Evolutionary conservation across 768 basidiomycete genomes (phyloP).

Genomic region (Mycena metata): DNA sequence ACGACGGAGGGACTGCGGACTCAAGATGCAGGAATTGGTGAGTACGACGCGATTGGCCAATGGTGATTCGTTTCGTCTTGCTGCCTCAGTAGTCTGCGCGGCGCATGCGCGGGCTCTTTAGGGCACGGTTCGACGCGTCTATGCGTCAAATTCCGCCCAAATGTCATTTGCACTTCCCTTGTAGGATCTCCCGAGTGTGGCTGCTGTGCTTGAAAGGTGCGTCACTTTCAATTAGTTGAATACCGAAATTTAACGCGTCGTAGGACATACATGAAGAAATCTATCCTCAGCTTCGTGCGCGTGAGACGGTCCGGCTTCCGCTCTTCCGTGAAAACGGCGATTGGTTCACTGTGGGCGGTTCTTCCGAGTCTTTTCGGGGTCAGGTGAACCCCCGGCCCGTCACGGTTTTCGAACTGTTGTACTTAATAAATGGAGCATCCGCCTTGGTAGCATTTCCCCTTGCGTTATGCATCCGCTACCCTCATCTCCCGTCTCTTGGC

Average conservation of each 20-base stretch:
- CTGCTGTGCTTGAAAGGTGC: background rate
- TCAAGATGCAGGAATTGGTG: conserved; percentile 17
- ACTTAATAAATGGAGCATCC: background rate
- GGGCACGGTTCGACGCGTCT: conserved; percentile 4
- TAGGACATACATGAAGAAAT: conserved; percentile 17
- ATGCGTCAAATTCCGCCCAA: background rate
- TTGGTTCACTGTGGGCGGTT: too few relatives aligned
- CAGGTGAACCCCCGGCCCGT: background rate
- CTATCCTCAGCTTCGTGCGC: conserved; percentile 7
- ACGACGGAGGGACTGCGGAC: background rate
- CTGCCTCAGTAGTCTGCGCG: too few relatives aligned
- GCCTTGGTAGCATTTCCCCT: background rate
- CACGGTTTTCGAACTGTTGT: background rate
- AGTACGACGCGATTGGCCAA: background rate
- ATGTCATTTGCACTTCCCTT: background rate
- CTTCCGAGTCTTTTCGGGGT: conserved; percentile 3
- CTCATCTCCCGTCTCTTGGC: background rate
- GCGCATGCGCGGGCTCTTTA: too few relatives aligned
- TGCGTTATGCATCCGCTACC: conserved; percentile 1
- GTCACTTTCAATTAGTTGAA: background rate
- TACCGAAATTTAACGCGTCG: background rate
- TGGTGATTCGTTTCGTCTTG: background rate
- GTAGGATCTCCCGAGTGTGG: too few relatives aligned
- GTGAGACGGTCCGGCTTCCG: background rate
- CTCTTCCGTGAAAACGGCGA: too few relatives aligned